Conservation (phyloP, 2,329 filamentous ascomycete genomes). For the Ophiocordyceps polyrhachis-furcata region DNA sequence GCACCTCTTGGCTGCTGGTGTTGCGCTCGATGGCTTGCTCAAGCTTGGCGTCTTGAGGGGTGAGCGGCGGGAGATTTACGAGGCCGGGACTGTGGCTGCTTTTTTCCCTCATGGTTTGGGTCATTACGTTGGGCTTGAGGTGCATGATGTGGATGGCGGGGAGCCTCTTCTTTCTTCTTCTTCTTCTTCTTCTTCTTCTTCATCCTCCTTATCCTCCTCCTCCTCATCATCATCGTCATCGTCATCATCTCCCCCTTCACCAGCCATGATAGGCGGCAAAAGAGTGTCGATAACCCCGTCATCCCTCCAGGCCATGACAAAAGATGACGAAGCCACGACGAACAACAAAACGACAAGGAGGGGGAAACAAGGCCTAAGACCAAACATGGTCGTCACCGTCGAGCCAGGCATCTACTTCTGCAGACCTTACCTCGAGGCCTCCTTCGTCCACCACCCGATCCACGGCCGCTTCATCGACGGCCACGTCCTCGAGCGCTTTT, state of each 20-base stretch:
- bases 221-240: too few species aligned
- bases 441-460: conserved; percentile 38
- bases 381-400: conserved; percentile 56
- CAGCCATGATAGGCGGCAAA: too few species aligned
- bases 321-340: too few species aligned
- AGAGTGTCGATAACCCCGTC: too few species aligned
- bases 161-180: conserved; percentile 15
- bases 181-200: too few species aligned
- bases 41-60: conserved; percentile 53
- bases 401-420: conserved; percentile 71
- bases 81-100: conserved; percentile 33
- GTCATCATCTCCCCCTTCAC: too few species aligned
- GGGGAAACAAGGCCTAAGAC: conserved; percentile 24
- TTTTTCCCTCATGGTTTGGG: conserved; percentile 51
- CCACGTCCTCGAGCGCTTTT: conserved; percentile 47
- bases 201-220: too few species aligned
- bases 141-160: conserved; percentile 36
- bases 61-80: conserved; percentile 35
- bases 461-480: conserved; percentile 48
- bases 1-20: conserved; percentile 51
- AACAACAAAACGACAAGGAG: conserved; percentile 5
- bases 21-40: conserved; percentile 54
- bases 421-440: conserved; percentile 51
- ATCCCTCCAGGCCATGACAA: too few species aligned
- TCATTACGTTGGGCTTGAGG: conserved; percentile 47